Conservation (phyloP, 306 rosid genomes). For the Prinsepia uniflora region DNA sequence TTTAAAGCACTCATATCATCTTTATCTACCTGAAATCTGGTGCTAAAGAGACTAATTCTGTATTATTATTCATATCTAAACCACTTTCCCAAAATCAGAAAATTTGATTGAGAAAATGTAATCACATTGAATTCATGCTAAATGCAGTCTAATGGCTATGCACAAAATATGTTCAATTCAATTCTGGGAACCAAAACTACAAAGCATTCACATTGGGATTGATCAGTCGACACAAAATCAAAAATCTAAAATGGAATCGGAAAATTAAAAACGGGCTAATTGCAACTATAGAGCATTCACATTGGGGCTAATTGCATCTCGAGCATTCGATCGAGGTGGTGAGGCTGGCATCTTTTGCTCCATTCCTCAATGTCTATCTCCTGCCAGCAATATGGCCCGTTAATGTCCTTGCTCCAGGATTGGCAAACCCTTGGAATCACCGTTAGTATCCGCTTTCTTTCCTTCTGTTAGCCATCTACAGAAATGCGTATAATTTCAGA, state of each 20-base stretch:
- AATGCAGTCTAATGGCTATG: not conserved
- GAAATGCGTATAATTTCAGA: too few relatives aligned
- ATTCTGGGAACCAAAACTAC: not conserved
- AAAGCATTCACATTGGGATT: not conserved
- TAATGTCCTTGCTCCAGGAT: slow-evolving; percentile 76
- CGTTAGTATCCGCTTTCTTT: slow-evolving; percentile 54
- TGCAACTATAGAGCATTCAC: not conserved
- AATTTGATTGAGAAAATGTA: not conserved
- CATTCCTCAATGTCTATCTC: slow-evolving; percentile 91
- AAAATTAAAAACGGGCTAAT: not conserved
- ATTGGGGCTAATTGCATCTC: slow-evolving; percentile 29
- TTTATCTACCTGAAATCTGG: too few relatives aligned
- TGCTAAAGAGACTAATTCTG: too few relatives aligned
- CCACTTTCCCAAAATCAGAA: not conserved
- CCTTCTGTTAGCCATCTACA: too few relatives aligned
- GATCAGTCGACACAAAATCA: not conserved
- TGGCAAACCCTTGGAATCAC: slow-evolving; percentile 90
- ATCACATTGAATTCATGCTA: not conserved
- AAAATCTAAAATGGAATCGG: not conserved
- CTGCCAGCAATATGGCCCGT: slow-evolving; percentile 97
- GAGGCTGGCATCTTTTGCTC: slow-evolving; percentile 57
- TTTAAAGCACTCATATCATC: too few relatives aligned
- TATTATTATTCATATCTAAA: too few relatives aligned
- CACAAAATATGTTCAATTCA: not conserved
- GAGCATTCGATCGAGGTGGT: slow-evolving; percentile 64